Evolutionary conservation across 2,329 filamentous ascomycete genomes (phyloP).

Genomic region (Ustulina deusta): DNA sequence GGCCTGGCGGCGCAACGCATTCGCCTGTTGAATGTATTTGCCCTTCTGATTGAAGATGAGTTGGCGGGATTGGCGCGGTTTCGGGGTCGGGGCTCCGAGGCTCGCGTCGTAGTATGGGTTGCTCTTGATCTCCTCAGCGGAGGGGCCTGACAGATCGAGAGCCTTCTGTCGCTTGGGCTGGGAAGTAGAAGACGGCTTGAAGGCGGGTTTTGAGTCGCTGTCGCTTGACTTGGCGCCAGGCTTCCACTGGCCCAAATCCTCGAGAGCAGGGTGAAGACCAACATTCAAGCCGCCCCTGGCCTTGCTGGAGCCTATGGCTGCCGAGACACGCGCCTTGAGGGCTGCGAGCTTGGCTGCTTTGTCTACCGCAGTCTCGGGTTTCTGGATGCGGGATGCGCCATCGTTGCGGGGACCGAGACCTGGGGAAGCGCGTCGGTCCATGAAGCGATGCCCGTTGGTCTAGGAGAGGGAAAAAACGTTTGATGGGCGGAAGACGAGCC

Average conservation of each 20-base stretch:
- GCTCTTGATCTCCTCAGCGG: constrained; percentile 51
- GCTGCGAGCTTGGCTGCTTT: constrained; percentile 77
- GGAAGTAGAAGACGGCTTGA: constrained; percentile 32
- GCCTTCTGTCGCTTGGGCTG: constrained; percentile 54
- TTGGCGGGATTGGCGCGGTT: constrained; percentile 77
- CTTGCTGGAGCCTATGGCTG: constrained; percentile 70
- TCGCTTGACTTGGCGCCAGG: constrained; percentile 51
- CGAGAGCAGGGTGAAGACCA: constrained; percentile 76
- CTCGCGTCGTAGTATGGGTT: constrained; percentile 89
- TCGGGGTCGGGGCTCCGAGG: constrained; percentile 69
- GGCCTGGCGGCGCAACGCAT: constrained; percentile 86
- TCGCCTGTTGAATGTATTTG: constrained; percentile 96
- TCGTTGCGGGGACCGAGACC: constrained; percentile 70
- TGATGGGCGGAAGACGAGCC: not conserved
- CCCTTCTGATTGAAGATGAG: constrained; percentile 94
- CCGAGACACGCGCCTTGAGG: constrained; percentile 82
- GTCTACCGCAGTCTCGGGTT: constrained; percentile 70
- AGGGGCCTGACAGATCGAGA: constrained; percentile 47
- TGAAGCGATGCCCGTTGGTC: constrained; percentile 44
- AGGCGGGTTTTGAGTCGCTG: constrained; percentile 56
- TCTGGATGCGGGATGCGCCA: constrained; percentile 65
- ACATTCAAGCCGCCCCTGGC: constrained; percentile 68
- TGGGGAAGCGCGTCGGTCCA: constrained; percentile 66
- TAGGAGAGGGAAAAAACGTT: not conserved
- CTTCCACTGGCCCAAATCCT: constrained; percentile 54